phyloP scores from a whole-genome alignment of 164 flowering plant species.

The Magnolia kwangsiensis region DNA sequence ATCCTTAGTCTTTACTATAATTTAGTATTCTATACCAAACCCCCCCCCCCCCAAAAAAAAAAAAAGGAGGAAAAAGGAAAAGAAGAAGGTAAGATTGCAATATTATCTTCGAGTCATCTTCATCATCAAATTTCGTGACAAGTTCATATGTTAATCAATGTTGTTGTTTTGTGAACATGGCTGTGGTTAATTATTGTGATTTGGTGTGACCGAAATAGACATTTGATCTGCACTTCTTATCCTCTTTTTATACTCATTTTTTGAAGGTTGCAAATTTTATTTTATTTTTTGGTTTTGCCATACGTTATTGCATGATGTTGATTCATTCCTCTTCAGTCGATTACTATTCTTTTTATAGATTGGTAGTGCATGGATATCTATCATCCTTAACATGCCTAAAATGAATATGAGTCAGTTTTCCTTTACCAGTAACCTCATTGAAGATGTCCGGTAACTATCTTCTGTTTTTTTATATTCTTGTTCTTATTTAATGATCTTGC shows the following conservation, averaged over 20 bases:
- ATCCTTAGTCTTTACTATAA: not conserved
- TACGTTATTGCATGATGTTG: too few relatives aligned
- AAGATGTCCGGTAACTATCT: not conserved
- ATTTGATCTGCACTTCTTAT: not conserved
- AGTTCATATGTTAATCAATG: not conserved
- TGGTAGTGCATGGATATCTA: not conserved
- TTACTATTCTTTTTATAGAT: not conserved
- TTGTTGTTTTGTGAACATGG: too few relatives aligned
- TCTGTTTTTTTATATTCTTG: not conserved
- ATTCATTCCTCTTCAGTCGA: not conserved
- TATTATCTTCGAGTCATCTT: too few relatives aligned
- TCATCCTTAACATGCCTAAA: too few relatives aligned
- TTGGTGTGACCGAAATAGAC: not conserved
- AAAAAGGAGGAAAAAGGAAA: not conserved
- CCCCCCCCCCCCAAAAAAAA: too few relatives aligned
- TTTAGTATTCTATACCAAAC: too few relatives aligned
- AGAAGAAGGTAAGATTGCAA: not conserved
- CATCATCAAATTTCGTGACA: not conserved
- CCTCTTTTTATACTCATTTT: not conserved
- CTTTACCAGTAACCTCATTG: not conserved
- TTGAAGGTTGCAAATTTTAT: not conserved
- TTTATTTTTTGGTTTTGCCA: not conserved
- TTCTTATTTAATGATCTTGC: too few relatives aligned
- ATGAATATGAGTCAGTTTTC: not conserved
- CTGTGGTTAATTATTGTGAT: not conserved